Conservation (phyloP, 1,139 yeast genomes). For the Blastobotrys buckinghamii region DNA sequence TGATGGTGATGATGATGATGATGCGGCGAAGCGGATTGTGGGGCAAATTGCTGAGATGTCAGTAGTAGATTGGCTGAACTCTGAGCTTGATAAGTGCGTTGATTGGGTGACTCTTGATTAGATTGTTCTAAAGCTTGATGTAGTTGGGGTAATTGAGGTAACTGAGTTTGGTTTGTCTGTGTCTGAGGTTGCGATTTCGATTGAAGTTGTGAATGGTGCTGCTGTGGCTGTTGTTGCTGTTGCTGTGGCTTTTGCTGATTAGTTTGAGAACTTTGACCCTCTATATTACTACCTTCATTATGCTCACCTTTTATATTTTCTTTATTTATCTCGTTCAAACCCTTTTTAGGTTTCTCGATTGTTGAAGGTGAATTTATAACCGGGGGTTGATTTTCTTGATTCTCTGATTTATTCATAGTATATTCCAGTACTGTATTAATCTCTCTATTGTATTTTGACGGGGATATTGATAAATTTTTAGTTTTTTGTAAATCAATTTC, state of each 20-base stretch:
- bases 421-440: not conserved
- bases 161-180: not conserved
- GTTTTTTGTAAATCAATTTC: not conserved
- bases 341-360: not conserved
- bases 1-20: constrained; percentile 5
- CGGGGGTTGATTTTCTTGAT: not conserved
- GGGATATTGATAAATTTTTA: not conserved
- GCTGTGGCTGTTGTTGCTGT: not conserved
- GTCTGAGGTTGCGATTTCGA: no score
- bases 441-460: not conserved
- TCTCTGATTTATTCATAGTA: not conserved
- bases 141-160: not conserved
- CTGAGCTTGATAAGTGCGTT: no score
- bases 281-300: not conserved
- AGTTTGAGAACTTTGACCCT: not conserved
- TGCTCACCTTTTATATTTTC: no score
- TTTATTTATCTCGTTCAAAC: not conserved
- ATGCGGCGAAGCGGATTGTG: constrained; percentile 4
- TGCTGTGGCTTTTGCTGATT: not conserved
- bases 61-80: not conserved
- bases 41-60: constrained; percentile 6
- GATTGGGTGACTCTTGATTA: no score
- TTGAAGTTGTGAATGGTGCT: no score
- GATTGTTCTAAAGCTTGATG: no score
- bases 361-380: constrained; percentile 1